Evolutionary conservation across 805 yeast genomes (phyloP), one percentile per base, ranked within the genome.

Genomic region (Wickerhamiella kazuoi): DNA sequence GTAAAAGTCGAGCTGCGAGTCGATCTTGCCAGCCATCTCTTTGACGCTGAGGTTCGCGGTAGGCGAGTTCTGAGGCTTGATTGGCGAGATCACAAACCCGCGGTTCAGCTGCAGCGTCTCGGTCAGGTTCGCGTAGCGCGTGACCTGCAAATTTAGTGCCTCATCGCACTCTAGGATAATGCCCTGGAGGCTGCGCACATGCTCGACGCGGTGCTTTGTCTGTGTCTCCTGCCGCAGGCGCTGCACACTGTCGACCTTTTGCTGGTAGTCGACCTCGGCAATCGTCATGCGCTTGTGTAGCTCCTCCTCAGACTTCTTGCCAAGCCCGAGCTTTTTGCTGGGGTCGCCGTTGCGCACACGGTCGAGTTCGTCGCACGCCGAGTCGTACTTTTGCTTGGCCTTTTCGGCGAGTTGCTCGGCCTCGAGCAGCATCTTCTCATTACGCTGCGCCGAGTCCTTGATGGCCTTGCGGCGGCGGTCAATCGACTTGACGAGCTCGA

Each of bases 241-340:
- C 47, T 79, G 76, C 23, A 90, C 79, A 2, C 72, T 61, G 32
- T 75, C 69, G 4, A 84, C 93, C 51, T 72, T 79, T 50, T 71
- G 73, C 55, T 76, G 75, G 61, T 83, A 90, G 46, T 90, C 98
- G 39, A 71, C 68, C 57, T 90, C 96, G 0, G 96, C 93, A 40
- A 65, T 60, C 47, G 78, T 81, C 35, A 90, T 81, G 53, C 87
- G 86, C 40, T 76, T 63, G 44, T 70, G 74, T 16, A 87, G 63
- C 37, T 86, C 94, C 53, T 87, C 97, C 54, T 90, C 97, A 54
- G 77, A 80, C 60, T 87, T 96, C 43, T 79, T 78, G 53, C 81
- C 81, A 54, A 90, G 68, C 2, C 87, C 60, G 38, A 86, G 75
- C 45, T 79, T 78, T 57, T 79, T 81, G 41, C 78, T 68, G 17